Evolutionary conservation across 2,329 filamentous ascomycete genomes (phyloP).

Genomic region (Plenodomus biglobosus): DNA sequence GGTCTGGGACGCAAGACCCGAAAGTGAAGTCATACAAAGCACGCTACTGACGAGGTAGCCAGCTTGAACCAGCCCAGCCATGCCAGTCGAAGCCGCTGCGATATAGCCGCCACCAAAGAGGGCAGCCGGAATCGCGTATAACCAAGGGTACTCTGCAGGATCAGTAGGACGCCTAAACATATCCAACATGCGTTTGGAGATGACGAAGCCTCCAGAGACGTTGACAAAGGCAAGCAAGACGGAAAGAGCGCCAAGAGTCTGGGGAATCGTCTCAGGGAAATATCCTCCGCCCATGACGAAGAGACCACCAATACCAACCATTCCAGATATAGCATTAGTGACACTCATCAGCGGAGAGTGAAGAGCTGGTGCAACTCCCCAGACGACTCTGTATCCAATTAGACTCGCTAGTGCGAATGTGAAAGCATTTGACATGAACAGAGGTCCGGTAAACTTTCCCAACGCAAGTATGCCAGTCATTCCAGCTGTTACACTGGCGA

Average conservation of each 20-base stretch:
- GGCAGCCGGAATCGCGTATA: conserved; percentile 75
- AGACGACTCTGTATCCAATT: conserved; percentile 85
- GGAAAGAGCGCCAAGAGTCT: conserved; percentile 73
- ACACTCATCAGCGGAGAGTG: conserved; percentile 92
- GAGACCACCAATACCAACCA: conserved; percentile 86
- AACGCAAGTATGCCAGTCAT: conserved; percentile 76
- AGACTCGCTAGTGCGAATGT: conserved; percentile 81
- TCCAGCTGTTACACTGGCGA: conserved; percentile 71
- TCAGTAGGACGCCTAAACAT: conserved; percentile 68
- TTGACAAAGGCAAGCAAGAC: conserved; percentile 87
- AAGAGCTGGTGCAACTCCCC: conserved; percentile 80
- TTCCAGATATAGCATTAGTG: conserved; percentile 85
- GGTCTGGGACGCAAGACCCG: conserved; percentile 75
- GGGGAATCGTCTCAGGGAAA: conserved; percentile 67
- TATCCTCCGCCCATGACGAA: conserved; percentile 82
- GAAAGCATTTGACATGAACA: conserved; percentile 88
- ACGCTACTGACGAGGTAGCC: conserved; percentile 84
- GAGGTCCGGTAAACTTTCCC: conserved; percentile 74
- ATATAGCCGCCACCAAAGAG: conserved; percentile 81
- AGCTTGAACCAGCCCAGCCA: conserved; percentile 81
- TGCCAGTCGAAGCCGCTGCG: conserved; percentile 76
- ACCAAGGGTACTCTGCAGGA: conserved; percentile 83
- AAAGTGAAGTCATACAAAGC: conserved; percentile 78
- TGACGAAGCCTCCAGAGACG: conserved; percentile 83
- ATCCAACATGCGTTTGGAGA: conserved; percentile 91